Base-by-base conservation (phyloP, 2,329 filamentous ascomycete genomes). In the Botryotinia narcissicola region DNA sequence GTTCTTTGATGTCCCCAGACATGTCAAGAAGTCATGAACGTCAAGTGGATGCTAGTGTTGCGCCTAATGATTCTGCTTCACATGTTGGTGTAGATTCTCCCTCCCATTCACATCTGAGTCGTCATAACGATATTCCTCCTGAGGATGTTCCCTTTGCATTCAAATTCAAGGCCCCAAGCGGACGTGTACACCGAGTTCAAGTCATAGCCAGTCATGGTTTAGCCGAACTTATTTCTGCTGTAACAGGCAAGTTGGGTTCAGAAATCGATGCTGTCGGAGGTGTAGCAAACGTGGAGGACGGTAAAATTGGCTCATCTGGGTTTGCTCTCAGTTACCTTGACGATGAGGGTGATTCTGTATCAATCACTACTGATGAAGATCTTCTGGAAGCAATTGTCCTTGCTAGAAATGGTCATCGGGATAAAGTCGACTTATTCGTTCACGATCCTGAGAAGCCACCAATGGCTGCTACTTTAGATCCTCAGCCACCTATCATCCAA, bases 161-260 rank as follows among this genome's bases (percentile, higher is more conserved):
- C 90, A 99, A 99, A 83, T 99, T 99, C 88, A 98, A 98, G 86
- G 94, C 96, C 2, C 96, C 96, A 1, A 95, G 93, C 78, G 96
- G 95, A 63, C 93, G 96, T 70, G 95, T 98, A 29, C 96, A 99
- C 83, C 91, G 96, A 72, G 85, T 99, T 69, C 96, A 98, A 80
- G 91, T 98, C 42, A 86, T 90, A 71, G 92, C 94, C 18, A 89
- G 92, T 35, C 89, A 93, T 72, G 96, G 96, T 60, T 90, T 99
- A 75, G 89, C 88, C 32, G 90, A 93, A 60, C 90, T 99, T 74
- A 90, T 98, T 42, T 83, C 87, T 40, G 90, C 89, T 74, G 94
- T 99, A 9, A 90, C 90, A 9, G 87, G 90, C 73, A 99, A 99
- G 85, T 89, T 99, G 22, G 95, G 95, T 37, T 82, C 85, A 25